phyloP scores from a whole-genome alignment of 1,284 basidiomycete species.

The Ustilago esculenta region DNA sequence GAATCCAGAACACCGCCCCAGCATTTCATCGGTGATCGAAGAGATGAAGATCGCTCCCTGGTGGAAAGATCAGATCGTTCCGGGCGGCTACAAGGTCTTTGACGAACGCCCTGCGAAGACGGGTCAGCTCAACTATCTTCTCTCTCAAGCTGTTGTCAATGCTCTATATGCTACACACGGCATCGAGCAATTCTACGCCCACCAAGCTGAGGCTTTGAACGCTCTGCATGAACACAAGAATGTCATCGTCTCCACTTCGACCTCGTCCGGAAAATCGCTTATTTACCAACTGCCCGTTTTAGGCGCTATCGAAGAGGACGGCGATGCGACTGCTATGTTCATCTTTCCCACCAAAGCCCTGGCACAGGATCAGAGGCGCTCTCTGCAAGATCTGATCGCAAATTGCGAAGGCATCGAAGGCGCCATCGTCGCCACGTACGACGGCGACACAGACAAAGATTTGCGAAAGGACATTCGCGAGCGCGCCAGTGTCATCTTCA shows the following conservation, averaged over 20 bases:
- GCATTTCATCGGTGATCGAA: slow-evolving; percentile 54
- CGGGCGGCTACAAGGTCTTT: slow-evolving; percentile 60
- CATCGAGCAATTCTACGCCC: slow-evolving; percentile 78
- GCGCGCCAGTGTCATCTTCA: slow-evolving; percentile 70
- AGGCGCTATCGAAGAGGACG: slow-evolving; percentile 75
- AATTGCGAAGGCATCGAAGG: slow-evolving; percentile 75
- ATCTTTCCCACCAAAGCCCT: slow-evolving; percentile 93
- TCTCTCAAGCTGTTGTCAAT: slow-evolving; percentile 70
- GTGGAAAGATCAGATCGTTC: slow-evolving; percentile 66
- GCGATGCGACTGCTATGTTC: slow-evolving; percentile 78
- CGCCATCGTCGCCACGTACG: slow-evolving; percentile 79
- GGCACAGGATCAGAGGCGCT: slow-evolving; percentile 82
- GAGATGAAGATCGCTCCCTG: slow-evolving; percentile 53
- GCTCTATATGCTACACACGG: slow-evolving; percentile 75
- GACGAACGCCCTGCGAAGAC: slow-evolving; percentile 46
- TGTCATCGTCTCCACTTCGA: slow-evolving; percentile 89
- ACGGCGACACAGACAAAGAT: slow-evolving; percentile 85
- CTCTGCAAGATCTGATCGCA: slow-evolving; percentile 70
- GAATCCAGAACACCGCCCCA: slow-evolving; percentile 54
- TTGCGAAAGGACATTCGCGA: slow-evolving; percentile 67
- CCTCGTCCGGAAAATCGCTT: slow-evolving; percentile 89
- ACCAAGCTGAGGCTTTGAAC: slow-evolving; percentile 81
- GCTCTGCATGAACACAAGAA: slow-evolving; percentile 74
- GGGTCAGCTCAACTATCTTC: slow-evolving; percentile 47
- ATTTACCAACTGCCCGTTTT: slow-evolving; percentile 80